Evolutionary conservation across 441 rosid genomes (phyloP).

Genomic region (Kokia cookei): DNA sequence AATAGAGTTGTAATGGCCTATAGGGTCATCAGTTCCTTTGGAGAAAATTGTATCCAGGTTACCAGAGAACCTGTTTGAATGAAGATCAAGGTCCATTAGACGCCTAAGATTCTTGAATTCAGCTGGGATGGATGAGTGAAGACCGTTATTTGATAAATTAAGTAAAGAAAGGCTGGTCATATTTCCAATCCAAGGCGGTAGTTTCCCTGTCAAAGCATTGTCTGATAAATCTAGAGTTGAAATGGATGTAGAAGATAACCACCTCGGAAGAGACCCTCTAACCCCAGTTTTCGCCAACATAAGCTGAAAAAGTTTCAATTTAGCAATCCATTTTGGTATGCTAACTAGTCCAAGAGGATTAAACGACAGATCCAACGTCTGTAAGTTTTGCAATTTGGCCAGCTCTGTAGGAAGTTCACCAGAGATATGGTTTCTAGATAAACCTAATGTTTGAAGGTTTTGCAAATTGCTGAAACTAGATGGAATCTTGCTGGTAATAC

Average conservation of each 20-base stretch:
- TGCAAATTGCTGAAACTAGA: slow-evolving; percentile 38
- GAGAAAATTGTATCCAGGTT: slow-evolving; percentile 24
- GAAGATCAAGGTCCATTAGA: slow-evolving; percentile 58
- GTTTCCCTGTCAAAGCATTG: slow-evolving; percentile 37
- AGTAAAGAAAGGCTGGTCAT: slow-evolving; percentile 45
- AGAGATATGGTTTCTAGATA: slow-evolving; percentile 41
- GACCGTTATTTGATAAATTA: slow-evolving; percentile 42
- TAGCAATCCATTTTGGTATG: slow-evolving; percentile 35
- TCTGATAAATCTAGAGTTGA: slow-evolving; percentile 47
- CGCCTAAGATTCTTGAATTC: slow-evolving; percentile 42
- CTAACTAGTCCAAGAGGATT: slow-evolving; percentile 35
- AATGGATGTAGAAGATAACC: slow-evolving; percentile 38
- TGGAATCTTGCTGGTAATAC: slow-evolving; percentile 40
- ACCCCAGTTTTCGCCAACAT: slow-evolving; percentile 41
- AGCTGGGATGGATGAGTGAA: slow-evolving; percentile 37
- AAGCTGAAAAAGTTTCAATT: slow-evolving; percentile 33
- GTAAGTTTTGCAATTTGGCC: slow-evolving; percentile 30
- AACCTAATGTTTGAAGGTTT: slow-evolving; percentile 39
- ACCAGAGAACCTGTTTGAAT: slow-evolving; percentile 47
- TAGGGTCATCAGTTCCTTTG: slow-evolving; percentile 31
- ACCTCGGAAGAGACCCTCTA: slow-evolving; percentile 34
- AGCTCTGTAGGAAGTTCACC: slow-evolving; percentile 36
- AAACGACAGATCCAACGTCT: slow-evolving; percentile 41
- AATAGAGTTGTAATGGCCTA: slow-evolving; percentile 45
- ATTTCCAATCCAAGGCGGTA: slow-evolving; percentile 48